Evolutionary conservation across 148 eudicot genomes (phyloP), one percentile per base, ranked within the genome.

Genomic region (Fagopyrum esculentum): DNA sequence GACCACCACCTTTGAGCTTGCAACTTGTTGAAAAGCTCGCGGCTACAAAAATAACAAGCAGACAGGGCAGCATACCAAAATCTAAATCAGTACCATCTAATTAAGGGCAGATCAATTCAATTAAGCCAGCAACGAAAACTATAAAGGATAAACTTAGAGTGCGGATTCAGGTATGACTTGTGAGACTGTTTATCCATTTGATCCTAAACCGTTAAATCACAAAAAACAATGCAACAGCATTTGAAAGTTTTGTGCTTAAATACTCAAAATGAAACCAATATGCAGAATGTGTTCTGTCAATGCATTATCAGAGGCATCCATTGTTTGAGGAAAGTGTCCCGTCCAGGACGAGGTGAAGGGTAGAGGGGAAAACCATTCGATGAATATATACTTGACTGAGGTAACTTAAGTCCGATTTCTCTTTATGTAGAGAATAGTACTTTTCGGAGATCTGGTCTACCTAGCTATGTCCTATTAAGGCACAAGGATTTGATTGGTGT

Each of bases 1-100:
- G 96, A 80, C 98, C 98, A 94, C 98, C 98, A 94, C 73, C 89
- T 87, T 83, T 94, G 98, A 83, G 98, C 98, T 91, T 94, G 97
- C 93, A 89, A 87, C 80, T 94, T 94, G 84, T 87, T 90, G 80
- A 91, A 94, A 78, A 91, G 89, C 79, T 94, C 98, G 16, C 98
- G 98, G 80, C 98, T 94, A 85, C 72, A 70, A 69, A 84, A 76
- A 69, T n/a, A 45, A 70, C 71, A 48, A 51, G 26, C 40, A 46
- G 2, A 63, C 64, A 8, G 49, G 17, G 15, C 11, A 13, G 54
- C 30, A 29, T 78, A 83, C 26, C 45, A 10, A 19, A 40, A 50
- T 35, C 5, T 30, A 45, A 52, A 73, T 50, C 45, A 73, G 46
- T 49, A n/a, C 29, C 13, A 71, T 19, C 74, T 46, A 71, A 71